Evolutionary conservation across 2,329 filamentous ascomycete genomes (phyloP), one percentile per base, ranked within the genome.

Genomic region (Penicillium sumatraense): DNA sequence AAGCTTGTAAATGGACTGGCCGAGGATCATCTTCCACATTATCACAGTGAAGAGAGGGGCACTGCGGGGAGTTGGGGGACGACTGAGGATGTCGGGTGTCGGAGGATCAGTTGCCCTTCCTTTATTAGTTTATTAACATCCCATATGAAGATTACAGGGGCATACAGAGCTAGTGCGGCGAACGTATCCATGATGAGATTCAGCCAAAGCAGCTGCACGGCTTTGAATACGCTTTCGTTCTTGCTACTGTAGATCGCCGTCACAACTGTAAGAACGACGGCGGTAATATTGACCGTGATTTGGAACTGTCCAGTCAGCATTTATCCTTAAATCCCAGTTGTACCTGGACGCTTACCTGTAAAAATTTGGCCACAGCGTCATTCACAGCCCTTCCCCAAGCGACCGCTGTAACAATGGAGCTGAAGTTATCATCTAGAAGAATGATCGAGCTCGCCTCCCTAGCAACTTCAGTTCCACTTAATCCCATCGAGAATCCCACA

Each of bases 401-500:
- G 63, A 93, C 80, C 13, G 90, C 90, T 74, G 90, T 91, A 60
- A 93, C 88, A 57, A 93, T 93, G 16, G 89, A 92, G 21, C 86
- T 83, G 73, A 93, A 93, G 76, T 93, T 92, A 74, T 93, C 90
- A 69, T 93, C 90, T 89, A 93, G 92, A 13, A 93, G 80, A 64
- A 93, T 91, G 58, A 93, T 93, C 33, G 89, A 88, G 8, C 90
- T 93, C 1, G 90, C 90, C 73, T 93, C 89, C 74, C 93, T 93
- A 40, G 90, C 90, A 36, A 93, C 89, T 71, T 93, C 90, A 0
- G 90, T 93, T 57, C 90, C 90, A 13, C 89, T 83, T 49, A 93
- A 90, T 62, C 90, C 90, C 90, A 93, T 93, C n/a, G 89, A 91
- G 75, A 93, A 93, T 23, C 90, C 90, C 45, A 93, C 87, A 67